A percentile compares a stretch with the other conserved stretches of the same genome.
These are phyloP conservation scores for Curvularia verruculosa DNA, from an alignment of 2,329 filamentous ascomycete species.

Conservation along the genomic window DNA sequence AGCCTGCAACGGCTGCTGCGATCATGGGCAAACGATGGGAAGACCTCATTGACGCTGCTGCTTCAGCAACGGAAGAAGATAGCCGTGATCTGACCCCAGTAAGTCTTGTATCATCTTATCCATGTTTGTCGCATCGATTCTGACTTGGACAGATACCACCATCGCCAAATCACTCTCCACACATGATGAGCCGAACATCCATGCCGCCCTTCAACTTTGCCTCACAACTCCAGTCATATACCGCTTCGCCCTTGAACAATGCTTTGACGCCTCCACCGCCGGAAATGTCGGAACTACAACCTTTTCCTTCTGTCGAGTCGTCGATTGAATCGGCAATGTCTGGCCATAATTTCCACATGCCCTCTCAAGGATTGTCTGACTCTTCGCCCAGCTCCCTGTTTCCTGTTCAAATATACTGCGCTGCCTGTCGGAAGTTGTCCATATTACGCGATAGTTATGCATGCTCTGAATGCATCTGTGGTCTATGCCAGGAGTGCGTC, in stretches of 20 bases:
- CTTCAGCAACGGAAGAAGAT: slow-evolving; percentile 91
- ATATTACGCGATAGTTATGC: slow-evolving; percentile 84
- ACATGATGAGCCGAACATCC: slow-evolving; percentile 61
- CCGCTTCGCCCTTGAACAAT: slow-evolving; percentile 89
- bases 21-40: slow-evolving; percentile 90
- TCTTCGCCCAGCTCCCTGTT: slow-evolving; percentile 63
- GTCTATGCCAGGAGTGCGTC: slow-evolving; percentile 86
- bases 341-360: slow-evolving; percentile 68
- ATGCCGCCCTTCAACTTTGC: slow-evolving; percentile 61
- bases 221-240: slow-evolving; percentile 69
- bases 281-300: slow-evolving; percentile 60
- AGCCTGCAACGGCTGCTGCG: slow-evolving; percentile 75
- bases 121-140: slow-evolving; percentile 12
- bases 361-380: slow-evolving; percentile 58
- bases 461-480: slow-evolving; percentile 95
- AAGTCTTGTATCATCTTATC: slow-evolving; percentile 51
- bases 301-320: slow-evolving; percentile 89
- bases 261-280: slow-evolving; percentile 79
- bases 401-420: slow-evolving; percentile 85
- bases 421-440: slow-evolving; percentile 80
- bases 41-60: slow-evolving; percentile 92
- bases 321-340: slow-evolving; percentile 73
- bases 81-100: slow-evolving; percentile 86
- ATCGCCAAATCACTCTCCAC: slow-evolving; percentile 60
- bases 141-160: slow-evolving; percentile 51